Conservation (phyloP, 768 basidiomycete species). For the Leccinum rimulosum region DNA sequence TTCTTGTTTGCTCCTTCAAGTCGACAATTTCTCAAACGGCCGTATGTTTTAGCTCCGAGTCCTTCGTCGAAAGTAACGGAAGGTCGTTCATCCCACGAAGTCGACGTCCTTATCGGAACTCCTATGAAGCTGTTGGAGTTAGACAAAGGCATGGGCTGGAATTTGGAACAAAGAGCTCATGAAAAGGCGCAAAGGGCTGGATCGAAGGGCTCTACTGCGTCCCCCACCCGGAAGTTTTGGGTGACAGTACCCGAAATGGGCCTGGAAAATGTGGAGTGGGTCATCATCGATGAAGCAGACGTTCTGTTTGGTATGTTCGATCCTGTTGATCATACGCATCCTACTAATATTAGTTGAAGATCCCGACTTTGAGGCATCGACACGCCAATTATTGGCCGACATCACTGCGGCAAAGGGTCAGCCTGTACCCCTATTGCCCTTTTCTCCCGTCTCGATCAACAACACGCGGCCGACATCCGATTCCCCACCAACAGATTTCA, state of each 20-base stretch:
- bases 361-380: slow-evolving; percentile 77
- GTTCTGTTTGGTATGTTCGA: slow-evolving; percentile 70
- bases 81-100: slow-evolving; percentile 18
- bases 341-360: slow-evolving; percentile 47
- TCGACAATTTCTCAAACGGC: background rate
- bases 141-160: no score
- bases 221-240: no score
- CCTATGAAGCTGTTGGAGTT: slow-evolving; percentile 60
- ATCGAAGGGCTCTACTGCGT: no score
- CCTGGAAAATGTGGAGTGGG: slow-evolving; percentile 77
- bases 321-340: background rate
- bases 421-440: slow-evolving; percentile 15
- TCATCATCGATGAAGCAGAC: slow-evolving; percentile 89
- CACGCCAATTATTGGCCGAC: slow-evolving; percentile 65
- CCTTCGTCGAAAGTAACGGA: slow-evolving; percentile 22
- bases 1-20: background rate
- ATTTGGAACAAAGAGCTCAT: no score
- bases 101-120: slow-evolving; percentile 66
- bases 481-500: no score
- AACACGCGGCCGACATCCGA: background rate
- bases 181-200: no score
- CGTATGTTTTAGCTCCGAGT: slow-evolving; percentile 5
- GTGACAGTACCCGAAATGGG: slow-evolving; percentile 43
- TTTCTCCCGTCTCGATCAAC: slow-evolving; percentile 21
- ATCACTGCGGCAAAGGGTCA: slow-evolving; percentile 59